Percentiles rank a stretch among this genome's conserved stretches.
Evolutionary conservation across 2,329 filamentous ascomycete species (phyloP).

Genomic region (Cordyceps pruinosa): DNA sequence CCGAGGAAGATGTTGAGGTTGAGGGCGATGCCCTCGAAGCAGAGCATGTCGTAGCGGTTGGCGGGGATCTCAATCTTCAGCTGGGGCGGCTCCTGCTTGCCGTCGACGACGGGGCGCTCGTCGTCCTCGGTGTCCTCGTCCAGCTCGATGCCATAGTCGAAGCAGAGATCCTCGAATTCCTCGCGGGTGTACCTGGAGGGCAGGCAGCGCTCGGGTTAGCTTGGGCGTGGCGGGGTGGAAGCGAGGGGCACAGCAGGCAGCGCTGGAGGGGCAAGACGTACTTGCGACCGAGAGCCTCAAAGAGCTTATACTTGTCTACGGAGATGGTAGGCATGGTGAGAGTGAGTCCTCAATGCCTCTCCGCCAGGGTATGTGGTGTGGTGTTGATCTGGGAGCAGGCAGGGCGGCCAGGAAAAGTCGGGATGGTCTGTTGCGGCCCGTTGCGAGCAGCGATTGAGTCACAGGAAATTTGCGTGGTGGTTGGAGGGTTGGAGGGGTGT

Average conservation of each 20-base stretch:
- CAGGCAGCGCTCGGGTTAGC: constrained; percentile 13
- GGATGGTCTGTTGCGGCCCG: not conserved
- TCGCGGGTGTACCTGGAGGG: constrained; percentile 70
- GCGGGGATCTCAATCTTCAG: constrained; percentile 97
- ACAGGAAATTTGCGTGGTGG: constrained; percentile 33
- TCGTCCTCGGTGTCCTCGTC: constrained; percentile 87
- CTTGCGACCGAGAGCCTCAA: constrained; percentile 83
- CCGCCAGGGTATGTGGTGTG: not conserved
- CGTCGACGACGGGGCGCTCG: constrained; percentile 66
- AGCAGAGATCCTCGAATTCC: constrained; percentile 95
- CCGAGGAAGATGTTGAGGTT: constrained; percentile 94
- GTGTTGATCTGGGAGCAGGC: not conserved
- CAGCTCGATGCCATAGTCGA: constrained; percentile 96
- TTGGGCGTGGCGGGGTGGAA: constrained; percentile 14
- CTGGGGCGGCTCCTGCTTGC: constrained; percentile 79
- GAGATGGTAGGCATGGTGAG: constrained; percentile 84
- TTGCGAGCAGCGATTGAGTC: constrained; percentile 26
- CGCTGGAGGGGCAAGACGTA: constrained; percentile 33
- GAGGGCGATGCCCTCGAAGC: constrained; percentile 91
- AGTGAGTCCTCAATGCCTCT: constrained; percentile 21
- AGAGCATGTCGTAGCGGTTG: constrained; percentile 91
- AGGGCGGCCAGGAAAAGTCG: not conserved
- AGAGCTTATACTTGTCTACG: constrained; percentile 94
- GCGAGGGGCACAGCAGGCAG: constrained; percentile 17
- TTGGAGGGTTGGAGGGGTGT: constrained; percentile 3